Evolutionary conservation across 116 monocot genomes (phyloP).

Genomic region (Phalaenopsis hybrid): DNA sequence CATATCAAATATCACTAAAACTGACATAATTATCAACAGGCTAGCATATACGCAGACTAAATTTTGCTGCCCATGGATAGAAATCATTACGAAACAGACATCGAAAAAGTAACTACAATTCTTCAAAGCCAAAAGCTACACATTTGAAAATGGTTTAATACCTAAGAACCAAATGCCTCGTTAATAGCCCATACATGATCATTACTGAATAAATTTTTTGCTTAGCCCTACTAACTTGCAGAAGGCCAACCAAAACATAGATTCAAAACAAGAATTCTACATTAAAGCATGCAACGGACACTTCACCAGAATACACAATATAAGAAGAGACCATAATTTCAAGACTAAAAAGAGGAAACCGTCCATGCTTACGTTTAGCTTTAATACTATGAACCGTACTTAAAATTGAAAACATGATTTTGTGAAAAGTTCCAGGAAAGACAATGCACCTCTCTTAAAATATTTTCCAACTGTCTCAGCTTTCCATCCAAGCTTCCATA

Average conservation of each 20-base stretch:
- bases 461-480: conserved; percentile 76
- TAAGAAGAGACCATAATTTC: background rate
- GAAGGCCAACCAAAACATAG: background rate
- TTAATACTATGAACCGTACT: background rate
- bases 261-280: conserved; percentile 3
- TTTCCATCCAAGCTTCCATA: conserved; percentile 70
- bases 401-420: background rate
- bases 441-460: conserved; percentile 66
- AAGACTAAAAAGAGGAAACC: background rate
- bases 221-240: background rate
- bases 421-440: conserved; percentile 7
- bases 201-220: background rate
- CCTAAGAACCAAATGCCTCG: background rate
- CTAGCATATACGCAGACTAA: background rate
- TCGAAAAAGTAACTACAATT: background rate
- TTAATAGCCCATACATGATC: background rate
- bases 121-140: background rate
- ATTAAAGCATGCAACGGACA: background rate
- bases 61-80: background rate
- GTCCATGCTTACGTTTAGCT: background rate
- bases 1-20: background rate
- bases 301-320: background rate
- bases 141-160: background rate
- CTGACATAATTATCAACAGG: background rate
- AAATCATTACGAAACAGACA: background rate